Evolutionary conservation across 2,329 filamentous ascomycete species (phyloP).

Genomic region (Lachnellula arida): DNA sequence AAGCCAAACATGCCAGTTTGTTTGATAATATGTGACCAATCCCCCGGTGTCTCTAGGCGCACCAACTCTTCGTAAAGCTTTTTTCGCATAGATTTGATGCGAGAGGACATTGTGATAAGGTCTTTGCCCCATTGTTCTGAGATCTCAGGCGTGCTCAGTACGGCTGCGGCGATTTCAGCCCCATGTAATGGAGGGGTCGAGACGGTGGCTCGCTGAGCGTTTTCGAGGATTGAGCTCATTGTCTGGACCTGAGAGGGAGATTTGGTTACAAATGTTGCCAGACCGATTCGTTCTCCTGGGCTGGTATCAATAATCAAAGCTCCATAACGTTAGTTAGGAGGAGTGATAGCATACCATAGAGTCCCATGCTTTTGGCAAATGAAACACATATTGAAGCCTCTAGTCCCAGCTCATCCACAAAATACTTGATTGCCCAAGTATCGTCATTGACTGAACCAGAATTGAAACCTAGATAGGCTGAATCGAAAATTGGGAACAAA

Average conservation of each 20-base stretch:
- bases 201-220: constrained; percentile 33
- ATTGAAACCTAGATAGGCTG: constrained; percentile 32
- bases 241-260: constrained; percentile 13
- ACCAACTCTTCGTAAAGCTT: constrained; percentile 33
- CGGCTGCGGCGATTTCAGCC: constrained; percentile 32
- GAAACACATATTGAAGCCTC: constrained; percentile 55
- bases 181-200: constrained; percentile 36
- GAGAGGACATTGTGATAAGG: constrained; percentile 34
- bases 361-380: constrained; percentile 56
- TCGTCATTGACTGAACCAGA: constrained; percentile 31
- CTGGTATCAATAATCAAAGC: too few species aligned
- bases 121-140: constrained; percentile 34
- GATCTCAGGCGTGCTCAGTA: constrained; percentile 30
- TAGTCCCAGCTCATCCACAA: constrained; percentile 33
- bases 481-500: constrained; percentile 33
- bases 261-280: constrained; percentile 23
- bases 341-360: constrained; percentile 35
- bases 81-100: constrained; percentile 35
- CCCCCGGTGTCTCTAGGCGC: constrained; percentile 32
- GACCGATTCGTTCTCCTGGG: constrained; percentile 13
- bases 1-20: constrained; percentile 40
- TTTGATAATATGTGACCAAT: constrained; percentile 35
- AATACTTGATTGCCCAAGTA: constrained; percentile 31
- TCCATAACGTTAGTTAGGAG: too few species aligned
- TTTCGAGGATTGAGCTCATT: constrained; percentile 31